Conservation (phyloP, 1,284 basidiomycete species). For the Peniophora sp. region DNA sequence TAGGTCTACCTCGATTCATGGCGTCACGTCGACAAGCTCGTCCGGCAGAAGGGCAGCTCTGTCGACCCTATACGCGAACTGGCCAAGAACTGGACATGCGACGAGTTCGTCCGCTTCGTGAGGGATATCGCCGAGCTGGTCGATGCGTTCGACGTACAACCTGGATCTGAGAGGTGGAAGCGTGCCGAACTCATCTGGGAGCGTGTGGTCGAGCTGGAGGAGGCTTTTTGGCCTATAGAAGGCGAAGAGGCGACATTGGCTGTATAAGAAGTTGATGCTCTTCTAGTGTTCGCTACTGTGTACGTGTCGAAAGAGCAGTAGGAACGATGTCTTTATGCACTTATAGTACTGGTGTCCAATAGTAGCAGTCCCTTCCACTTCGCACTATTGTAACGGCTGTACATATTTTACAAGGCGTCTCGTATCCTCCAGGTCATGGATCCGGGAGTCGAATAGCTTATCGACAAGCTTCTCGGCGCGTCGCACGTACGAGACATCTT, state of each 20-base stretch:
- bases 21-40: slow-evolving; percentile 35
- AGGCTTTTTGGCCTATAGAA: slow-evolving; percentile 47
- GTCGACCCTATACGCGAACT: slow-evolving; percentile 24
- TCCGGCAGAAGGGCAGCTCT: slow-evolving; percentile 11
- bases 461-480: no score
- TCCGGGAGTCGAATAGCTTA: no score
- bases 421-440: no score
- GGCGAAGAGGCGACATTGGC: slow-evolving; percentile 14
- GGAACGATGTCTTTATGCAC: no score
- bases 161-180: slow-evolving; percentile 29
- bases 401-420: no score
- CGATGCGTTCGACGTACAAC: slow-evolving; percentile 36
- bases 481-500: no score
- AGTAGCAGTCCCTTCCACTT: no score
- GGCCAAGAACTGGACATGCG: slow-evolving; percentile 55
- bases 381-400: no score
- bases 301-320: no score
- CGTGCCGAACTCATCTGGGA: slow-evolving; percentile 49
- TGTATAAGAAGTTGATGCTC: background rate
- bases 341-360: no score
- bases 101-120: slow-evolving; percentile 57
- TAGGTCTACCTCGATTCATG: slow-evolving; percentile 59
- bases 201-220: slow-evolving; percentile 52
- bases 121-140: slow-evolving; percentile 44
- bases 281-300: no score